phyloP scores from a whole-genome alignment of 2,329 filamentous ascomycete genomes.

The Claviceps sp. region DNA sequence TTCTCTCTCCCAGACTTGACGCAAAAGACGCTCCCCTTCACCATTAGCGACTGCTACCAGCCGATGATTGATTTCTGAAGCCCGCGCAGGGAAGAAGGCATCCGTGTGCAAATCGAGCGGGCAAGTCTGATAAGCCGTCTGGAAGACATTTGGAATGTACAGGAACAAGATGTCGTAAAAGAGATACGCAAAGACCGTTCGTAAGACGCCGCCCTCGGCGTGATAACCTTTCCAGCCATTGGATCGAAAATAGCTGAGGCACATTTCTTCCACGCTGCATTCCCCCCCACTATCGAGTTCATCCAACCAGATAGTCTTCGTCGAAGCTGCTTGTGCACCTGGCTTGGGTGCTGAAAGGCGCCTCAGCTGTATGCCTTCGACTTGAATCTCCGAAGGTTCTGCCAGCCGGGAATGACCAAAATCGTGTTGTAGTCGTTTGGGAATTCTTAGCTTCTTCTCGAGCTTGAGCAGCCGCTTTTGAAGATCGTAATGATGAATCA shows the following conservation, averaged over 20 bases:
- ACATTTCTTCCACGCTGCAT: constrained; percentile 90
- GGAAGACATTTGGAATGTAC: constrained; percentile 93
- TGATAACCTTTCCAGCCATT: constrained; percentile 93
- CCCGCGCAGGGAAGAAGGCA: constrained; percentile 74
- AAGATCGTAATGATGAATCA: constrained; percentile 87
- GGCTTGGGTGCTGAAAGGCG: constrained; percentile 34
- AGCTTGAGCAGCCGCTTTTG: constrained; percentile 90
- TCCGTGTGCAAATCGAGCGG: constrained; percentile 89
- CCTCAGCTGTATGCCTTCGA: constrained; percentile 68
- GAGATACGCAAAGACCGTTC: constrained; percentile 82
- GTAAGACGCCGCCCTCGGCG: constrained; percentile 77
- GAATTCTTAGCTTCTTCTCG: constrained; percentile 70
- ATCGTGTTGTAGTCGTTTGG: constrained; percentile 79
- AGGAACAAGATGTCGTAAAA: constrained; percentile 90
- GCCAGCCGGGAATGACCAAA: constrained; percentile 75
- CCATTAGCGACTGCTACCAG: constrained; percentile 83
- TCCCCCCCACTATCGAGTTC: constrained; percentile 54
- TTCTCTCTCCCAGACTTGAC: constrained; percentile 54
- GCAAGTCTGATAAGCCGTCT: constrained; percentile 88
- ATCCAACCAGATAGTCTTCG: constrained; percentile 82
- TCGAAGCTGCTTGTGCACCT: constrained; percentile 31
- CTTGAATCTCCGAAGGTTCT: constrained; percentile 59
- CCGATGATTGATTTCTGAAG: constrained; percentile 77
- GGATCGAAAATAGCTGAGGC: constrained; percentile 68
- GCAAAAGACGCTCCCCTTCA: constrained; percentile 52